Base-by-base conservation (phyloP, 306 rosid species). In the Alnus glutinosa region DNA sequence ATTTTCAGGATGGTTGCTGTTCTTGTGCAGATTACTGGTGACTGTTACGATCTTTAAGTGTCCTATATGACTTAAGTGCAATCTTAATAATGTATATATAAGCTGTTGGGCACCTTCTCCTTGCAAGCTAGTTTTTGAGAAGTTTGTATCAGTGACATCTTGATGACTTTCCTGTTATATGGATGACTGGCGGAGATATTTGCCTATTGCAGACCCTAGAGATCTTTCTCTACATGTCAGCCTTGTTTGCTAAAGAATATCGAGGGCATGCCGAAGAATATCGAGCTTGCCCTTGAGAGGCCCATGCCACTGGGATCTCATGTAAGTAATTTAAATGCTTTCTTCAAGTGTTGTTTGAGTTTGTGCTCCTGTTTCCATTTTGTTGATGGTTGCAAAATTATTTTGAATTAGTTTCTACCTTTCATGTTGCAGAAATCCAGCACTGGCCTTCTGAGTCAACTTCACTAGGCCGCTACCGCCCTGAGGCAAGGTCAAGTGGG, bases 21-120 rank as follows among this genome's bases (percentile, higher is more conserved):
- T 76, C 85, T 55, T 76, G 85, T 76, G 76, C 80, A 57, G 76
- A 80, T 75, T 80, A 68, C 51, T 80, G 80, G 84, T 80, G 71
- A 42, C 8, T 42, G 46, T 42, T 42, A 42, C 7, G 46, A 42
- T 5, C 37, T 34, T 34, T 34, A 34, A 34, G 1, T 34, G 37
- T 34, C 37, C 37, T 2, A 34, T 34, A 34, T 34, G 1, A 34
- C 37, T 34, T 34, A 34, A 34, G 37, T 34, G 37, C 37, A 34
- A 34, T 34, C 37, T 34, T 34, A 34, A 34, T 2, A 7, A 5
- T 42, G 7, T 42, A 7, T 42, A 42, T 42, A 42, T 42, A 5
- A 42, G 46, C 46, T 42, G 1, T 42, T 42, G 8, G 46, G 2
- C 1, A 42, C 46, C 7, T 7, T 42, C 46, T 6, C 6, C 7